Percentiles rank a stretch among this genome's conserved stretches.
Conservation (phyloP, 176 grass and related monocot species). For the Carex kokanica region DNA sequence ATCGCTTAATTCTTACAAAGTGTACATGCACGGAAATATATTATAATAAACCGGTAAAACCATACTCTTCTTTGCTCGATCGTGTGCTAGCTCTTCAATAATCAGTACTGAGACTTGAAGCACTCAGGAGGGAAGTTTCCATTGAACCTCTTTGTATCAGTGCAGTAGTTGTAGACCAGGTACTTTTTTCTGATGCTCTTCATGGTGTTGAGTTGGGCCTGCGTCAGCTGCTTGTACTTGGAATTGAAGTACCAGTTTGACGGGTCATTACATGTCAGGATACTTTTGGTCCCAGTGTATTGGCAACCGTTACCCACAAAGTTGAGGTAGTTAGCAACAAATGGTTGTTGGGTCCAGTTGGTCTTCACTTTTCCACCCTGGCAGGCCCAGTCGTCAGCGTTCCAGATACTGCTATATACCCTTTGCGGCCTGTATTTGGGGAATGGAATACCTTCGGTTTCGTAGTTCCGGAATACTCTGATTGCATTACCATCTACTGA, state of each 20-base stretch:
- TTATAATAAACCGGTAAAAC: neutral
- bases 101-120: slow-evolving; percentile 27
- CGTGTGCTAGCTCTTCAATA: neutral
- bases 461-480: slow-evolving; percentile 57
- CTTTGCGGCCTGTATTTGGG: slow-evolving; percentile 47
- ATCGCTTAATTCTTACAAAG: neutral
- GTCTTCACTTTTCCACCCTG: slow-evolving; percentile 58
- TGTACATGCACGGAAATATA: neutral
- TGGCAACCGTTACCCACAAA: slow-evolving; percentile 47
- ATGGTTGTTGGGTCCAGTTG: slow-evolving; percentile 58
- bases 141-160: slow-evolving; percentile 9
- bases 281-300: slow-evolving; percentile 31
- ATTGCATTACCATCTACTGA: slow-evolving; percentile 46
- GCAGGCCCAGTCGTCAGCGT: slow-evolving; percentile 78
- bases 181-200: slow-evolving; percentile 37
- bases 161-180: slow-evolving; percentile 69
- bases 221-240: slow-evolving; percentile 30
- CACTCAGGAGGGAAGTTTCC: slow-evolving; percentile 42
- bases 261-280: neutral
- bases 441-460: slow-evolving; percentile 43
- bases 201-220: slow-evolving; percentile 23
- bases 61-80: neutral
- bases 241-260: slow-evolving; percentile 37
- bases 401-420: slow-evolving; percentile 77
- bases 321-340: slow-evolving; percentile 51